These are phyloP conservation scores for Pseudogymnoascus sp. DNA, from an alignment of 2,329 filamentous ascomycete genomes.

Conservation along the genomic window DNA sequence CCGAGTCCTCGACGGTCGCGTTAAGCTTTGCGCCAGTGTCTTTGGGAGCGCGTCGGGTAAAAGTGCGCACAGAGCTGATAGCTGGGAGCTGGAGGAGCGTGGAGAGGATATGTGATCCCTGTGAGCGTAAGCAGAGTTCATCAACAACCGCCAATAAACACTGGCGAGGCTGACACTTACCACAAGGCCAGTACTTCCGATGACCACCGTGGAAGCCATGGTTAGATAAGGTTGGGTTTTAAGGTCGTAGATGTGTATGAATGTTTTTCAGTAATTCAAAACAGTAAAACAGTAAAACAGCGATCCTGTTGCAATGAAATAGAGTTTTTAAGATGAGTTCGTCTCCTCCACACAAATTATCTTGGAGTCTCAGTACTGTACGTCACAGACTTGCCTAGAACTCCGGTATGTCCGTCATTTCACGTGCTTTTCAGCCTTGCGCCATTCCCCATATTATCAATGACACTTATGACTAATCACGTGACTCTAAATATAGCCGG, in stretches of 20 bases:
- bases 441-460: not conserved
- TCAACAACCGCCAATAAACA: not conserved
- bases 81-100: constrained; percentile 48
- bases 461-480: too few species aligned
- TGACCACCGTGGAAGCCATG: constrained; percentile 38
- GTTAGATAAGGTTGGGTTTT: constrained; percentile 8
- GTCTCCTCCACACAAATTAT: not conserved
- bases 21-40: constrained; percentile 48
- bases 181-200: constrained; percentile 42
- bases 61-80: constrained; percentile 46
- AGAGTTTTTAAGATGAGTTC: not conserved
- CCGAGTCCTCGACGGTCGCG: constrained; percentile 58
- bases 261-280: not conserved
- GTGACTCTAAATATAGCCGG: not conserved
- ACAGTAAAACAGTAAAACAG: not conserved
- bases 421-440: not conserved
- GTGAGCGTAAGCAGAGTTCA: constrained; percentile 1
- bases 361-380: not conserved
- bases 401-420: not conserved
- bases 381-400: not conserved
- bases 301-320: not conserved
- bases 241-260: not conserved
- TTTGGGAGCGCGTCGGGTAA: constrained; percentile 57
- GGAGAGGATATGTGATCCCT: constrained; percentile 65
- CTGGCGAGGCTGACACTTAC: constrained; percentile 29